Evolutionary conservation across 2,329 filamentous ascomycete genomes (phyloP), one percentile per base, ranked within the genome.

Genomic region (Chrysoporthe cubensis): DNA sequence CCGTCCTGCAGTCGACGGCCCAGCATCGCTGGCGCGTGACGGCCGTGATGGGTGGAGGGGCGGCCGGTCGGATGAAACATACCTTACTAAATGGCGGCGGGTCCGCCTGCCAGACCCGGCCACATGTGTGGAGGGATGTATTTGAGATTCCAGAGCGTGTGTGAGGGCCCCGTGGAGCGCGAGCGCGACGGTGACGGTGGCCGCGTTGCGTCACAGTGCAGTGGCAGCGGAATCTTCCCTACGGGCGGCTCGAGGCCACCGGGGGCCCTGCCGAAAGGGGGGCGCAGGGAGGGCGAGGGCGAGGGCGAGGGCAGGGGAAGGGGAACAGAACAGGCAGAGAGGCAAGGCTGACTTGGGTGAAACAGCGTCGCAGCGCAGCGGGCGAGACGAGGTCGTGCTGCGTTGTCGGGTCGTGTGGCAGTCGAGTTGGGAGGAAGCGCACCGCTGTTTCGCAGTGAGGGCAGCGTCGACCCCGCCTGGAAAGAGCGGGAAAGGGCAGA

Each of bases 371-470:
- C 46, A 62, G 60, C 46, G 60, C 26, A 26, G 26, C 26, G 26
- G 26, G 60, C 26, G 32, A 26, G 44, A 52, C 18, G 26, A 40
- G 9, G 46, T 13, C 43, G 44, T 57, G 54, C 40, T 57, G 54
- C 54, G 46, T 50, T 50, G 32, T 37, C 21, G 14, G 46, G 57
- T 60, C 18, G 57, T 42, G 57, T 43, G 57, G 57, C 40, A 37
- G 57, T 8, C 8, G 50, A 21, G 57, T 59, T 43, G 57, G 57
- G 42, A 60, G 57, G 32, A n/a, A 48, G 26, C 32, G 60, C 60
- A 62, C 63, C 63, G 63, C 63, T 52, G 34, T 65, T 65, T 65
- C 32, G 63, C 54, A 65, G 63, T 65, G 63, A 21, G 18, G 6
- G n/a, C n/a, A 42, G 21, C 14, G 18, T 37, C 32, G 6, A 18